Evolutionary conservation across 306 rosid genomes (phyloP), one percentile per base, ranked within the genome.

Genomic region (Cicer yamashitae): DNA sequence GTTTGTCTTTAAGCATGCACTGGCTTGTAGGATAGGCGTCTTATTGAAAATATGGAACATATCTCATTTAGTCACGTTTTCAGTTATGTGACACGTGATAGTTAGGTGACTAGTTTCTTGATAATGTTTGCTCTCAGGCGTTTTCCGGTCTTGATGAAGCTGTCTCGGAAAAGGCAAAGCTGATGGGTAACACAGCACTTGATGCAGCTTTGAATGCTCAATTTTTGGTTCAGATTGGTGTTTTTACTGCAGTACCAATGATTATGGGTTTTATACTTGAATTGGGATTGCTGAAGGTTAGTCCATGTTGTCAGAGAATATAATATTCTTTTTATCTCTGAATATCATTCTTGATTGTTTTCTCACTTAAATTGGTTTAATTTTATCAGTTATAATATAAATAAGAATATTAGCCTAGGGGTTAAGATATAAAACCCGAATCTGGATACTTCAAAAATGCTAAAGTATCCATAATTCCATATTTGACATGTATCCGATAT

Each of bases 211-310:
- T 94, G 77, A 94, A 94, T 92, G 91, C 99, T 73, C 99, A 92
- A 70, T 94, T 94, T 86, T 82, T 94, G 89, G 92, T 94, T 22
- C 99, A 94, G 89, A 94, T 94, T 84, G 96, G 99, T 59, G 85
- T 94, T 77, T 94, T 94, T 71, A 92, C 99, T 34, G 99, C 98
- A 61, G 87, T 92, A 38, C 98, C 99, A 25, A 92, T 94, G 99
- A 63, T 94, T 66, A 85, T 94, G 85, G 98, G 99, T 50, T 94
- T 94, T 83, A 90, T 94, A 74, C 97, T 94, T 75, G 98, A 94
- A 82, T n/a, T 74, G 67, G 99, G 99, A 77, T 77, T 92, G 85
- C 84, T 94, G 78, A 80, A 94, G 99, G 99, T 94, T 83, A 81
- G 85, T 70, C 71, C 64, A 20, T 59, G 39, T 60, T 39, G 45